Percentiles rank a stretch among this genome's conserved stretches.
phyloP scores from a whole-genome alignment of 148 eudicot species.

The Chenopodium quinoa region DNA sequence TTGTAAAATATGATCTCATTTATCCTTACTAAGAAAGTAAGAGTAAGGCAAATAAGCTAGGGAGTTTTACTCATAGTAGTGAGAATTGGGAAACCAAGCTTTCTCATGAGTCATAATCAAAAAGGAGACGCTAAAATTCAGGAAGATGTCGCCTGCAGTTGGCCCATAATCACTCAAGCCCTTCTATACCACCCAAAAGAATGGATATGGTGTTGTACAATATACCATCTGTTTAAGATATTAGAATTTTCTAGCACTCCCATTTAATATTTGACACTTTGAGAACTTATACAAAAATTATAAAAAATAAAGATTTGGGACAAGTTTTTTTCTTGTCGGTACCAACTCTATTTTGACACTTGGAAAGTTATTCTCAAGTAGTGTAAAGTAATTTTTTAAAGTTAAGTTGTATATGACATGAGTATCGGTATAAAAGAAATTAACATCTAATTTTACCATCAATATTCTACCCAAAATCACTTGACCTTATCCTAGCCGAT shows the following conservation, averaged over 20 bases:
- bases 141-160: conserved; percentile 21
- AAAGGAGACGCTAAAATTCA: conserved; percentile 17
- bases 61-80: too few species aligned
- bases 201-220: background rate
- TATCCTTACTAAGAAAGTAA: too few species aligned
- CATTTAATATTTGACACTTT: background rate
- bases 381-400: too few species aligned
- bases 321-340: conserved; percentile 5
- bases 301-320: background rate
- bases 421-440: too few species aligned
- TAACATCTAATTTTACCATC: too few species aligned
- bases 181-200: conserved; percentile 7
- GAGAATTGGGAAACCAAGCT: background rate
- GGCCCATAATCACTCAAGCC: conserved; percentile 1
- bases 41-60: too few species aligned
- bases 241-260: background rate
- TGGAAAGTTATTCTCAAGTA: too few species aligned
- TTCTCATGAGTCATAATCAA: conserved; percentile 9
- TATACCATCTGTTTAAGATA: background rate
- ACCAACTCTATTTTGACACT: background rate
- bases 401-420: too few species aligned
- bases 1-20: too few species aligned
- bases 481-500: too few species aligned
- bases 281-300: background rate
- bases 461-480: too few species aligned